Evolutionary conservation across 768 basidiomycete species (phyloP).

Genomic region (Kwoniella mangroviensis): DNA sequence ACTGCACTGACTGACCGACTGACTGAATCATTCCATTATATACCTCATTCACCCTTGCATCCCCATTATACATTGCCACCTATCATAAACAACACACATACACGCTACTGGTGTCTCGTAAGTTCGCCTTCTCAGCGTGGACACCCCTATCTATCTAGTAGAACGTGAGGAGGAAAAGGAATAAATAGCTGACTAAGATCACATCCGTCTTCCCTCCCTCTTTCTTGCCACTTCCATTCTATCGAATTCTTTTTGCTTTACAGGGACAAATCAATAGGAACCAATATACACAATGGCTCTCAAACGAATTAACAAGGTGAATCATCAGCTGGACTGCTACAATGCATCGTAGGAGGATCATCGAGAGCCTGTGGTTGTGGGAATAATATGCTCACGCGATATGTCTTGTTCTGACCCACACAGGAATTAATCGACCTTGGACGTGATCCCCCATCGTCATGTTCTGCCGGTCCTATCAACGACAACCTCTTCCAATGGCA

Average conservation of each 20-base stretch:
- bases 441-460: conserved; percentile 98
- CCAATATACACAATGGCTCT: conserved; percentile 72
- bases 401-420: neutral
- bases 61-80: neutral
- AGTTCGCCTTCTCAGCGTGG: neutral
- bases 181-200: conserved; percentile 6
- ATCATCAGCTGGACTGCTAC: conserved; percentile 14
- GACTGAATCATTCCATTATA: neutral
- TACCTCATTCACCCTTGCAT: neutral
- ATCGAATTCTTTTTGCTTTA: neutral
- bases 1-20: neutral
- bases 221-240: conserved; percentile 10
- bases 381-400: conserved; percentile 29
- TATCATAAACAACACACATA: neutral
- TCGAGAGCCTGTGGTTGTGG: neutral
- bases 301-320: conserved; percentile 99
- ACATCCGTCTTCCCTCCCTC: neutral
- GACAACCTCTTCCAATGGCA: conserved; percentile 99
- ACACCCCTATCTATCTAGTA: neutral
- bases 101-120: neutral
- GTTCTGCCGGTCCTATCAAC: conserved; percentile 96
- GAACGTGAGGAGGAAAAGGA: neutral
- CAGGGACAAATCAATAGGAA: neutral
- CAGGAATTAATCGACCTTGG: conserved; percentile 99
- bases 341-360: neutral